These are phyloP conservation scores for Paradendryphiella salina DNA, from an alignment of 2,329 filamentous ascomycete genomes.

Conservation along the genomic window DNA sequence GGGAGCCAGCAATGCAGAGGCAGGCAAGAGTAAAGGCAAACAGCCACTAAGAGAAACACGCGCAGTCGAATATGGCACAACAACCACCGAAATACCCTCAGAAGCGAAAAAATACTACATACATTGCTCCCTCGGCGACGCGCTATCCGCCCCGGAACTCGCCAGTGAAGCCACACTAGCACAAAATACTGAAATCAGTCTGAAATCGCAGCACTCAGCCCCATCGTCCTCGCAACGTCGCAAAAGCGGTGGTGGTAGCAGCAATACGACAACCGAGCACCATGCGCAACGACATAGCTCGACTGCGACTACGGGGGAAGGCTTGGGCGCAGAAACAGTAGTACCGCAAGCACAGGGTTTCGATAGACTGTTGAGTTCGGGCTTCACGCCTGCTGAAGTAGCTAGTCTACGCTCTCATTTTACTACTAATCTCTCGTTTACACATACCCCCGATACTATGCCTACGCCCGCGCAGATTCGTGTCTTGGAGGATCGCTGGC, in stretches of 20 bases:
- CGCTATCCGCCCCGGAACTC: conserved; percentile 70
- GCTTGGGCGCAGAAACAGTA: conserved; percentile 57
- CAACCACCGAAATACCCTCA: conserved; percentile 21
- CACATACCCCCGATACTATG: conserved; percentile 87
- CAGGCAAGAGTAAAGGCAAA: conserved; percentile 68
- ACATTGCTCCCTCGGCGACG: conserved; percentile 88
- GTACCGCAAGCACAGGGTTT: conserved; percentile 81
- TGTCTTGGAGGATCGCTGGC: conserved; percentile 84
- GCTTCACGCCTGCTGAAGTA: conserved; percentile 82
- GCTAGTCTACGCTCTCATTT: conserved; percentile 86
- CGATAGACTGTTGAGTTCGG: conserved; percentile 77
- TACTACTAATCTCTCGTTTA: conserved; percentile 76
- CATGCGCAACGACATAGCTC: conserved; percentile 24
- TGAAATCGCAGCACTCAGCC: conserved; percentile 37
- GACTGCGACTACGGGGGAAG: conserved; percentile 48
- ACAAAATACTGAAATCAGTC: conserved; percentile 46
- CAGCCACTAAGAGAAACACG: conserved; percentile 57
- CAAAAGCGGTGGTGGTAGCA: conserved; percentile 11
- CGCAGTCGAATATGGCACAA: conserved; percentile 23
- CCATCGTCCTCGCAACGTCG: conserved; percentile 18
- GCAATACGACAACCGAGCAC: conserved; percentile 11
- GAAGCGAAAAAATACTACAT: conserved; percentile 71
- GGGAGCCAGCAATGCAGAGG: conserved; percentile 16
- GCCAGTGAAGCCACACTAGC: conserved; percentile 62
- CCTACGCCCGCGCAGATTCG: conserved; percentile 76